Base-by-base conservation (phyloP, 441 rosid species). In the Biscutella laevigata region DNA sequence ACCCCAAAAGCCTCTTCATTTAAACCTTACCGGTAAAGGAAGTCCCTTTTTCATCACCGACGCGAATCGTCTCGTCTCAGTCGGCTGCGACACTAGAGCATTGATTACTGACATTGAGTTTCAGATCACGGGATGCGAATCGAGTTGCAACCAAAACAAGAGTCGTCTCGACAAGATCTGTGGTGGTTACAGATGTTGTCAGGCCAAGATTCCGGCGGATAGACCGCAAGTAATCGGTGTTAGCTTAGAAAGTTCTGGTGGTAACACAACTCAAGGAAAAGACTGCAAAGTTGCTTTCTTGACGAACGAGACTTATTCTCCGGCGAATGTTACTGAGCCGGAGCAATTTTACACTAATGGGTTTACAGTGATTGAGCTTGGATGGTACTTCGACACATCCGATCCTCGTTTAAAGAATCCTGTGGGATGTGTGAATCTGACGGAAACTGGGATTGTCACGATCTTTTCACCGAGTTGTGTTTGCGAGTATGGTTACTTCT, bases 71-170 rank as follows among this genome's bases (percentile, higher is more conserved):
- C 68, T 74, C 61, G 49, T 47, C 15, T 65, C 71, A 3, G 66
- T 56, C 3, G 76, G 79, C 8, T 74, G 76, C 40, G 1, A 45
- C 33, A 39, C 14, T 17, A 56, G 46, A 24, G 71, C 73, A 29
- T 12, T 64, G 30, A 6, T 71, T 32, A 59, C 71, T 1, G 3
- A 54, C 11, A 51, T 63, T 21, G 64, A 64, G 5, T 56, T 67
- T n/a, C 47, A 36, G 24, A 57, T 60, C 40, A 50, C 36, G 1
- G 76, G 73, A 7, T 72, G 76, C 41, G 47, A 54, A 16, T 68
- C 76, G 0, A 20, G 29, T 42, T 68, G 76, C 29, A 53, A 43
- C 11, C 36, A 29, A 24, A n/a, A 15, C 10, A 27, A 36, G 10
- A 26, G 15, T 52, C 36, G 43, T 24, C n/a, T 17, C 24, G 45